Evolutionary conservation across 352 stramenopile genomes (phyloP).

Genomic region (Saprolegnia diclina): DNA sequence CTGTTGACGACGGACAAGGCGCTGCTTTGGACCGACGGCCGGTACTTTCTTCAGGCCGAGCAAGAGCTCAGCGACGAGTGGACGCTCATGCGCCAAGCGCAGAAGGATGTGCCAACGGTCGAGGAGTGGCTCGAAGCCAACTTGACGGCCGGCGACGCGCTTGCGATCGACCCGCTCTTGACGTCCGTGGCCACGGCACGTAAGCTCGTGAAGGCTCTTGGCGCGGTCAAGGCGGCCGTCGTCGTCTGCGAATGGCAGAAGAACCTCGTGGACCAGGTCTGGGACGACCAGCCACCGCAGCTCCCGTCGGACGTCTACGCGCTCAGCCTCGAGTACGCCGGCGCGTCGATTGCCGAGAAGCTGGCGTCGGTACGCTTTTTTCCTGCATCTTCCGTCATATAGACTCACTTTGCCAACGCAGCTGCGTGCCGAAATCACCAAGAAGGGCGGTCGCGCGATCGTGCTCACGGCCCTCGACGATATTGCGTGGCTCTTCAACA

Average conservation of each 20-base stretch:
- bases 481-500: constrained; percentile 97
- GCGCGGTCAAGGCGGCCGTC: constrained; percentile 63
- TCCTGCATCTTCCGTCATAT: not conserved
- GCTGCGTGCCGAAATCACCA: constrained; percentile 76
- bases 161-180: constrained; percentile 95
- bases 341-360: constrained; percentile 88
- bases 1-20: constrained; percentile 80
- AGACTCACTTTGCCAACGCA: constrained; percentile 12
- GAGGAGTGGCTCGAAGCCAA: constrained; percentile 73
- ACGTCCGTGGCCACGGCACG: constrained; percentile 83
- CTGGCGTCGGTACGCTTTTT: constrained; percentile 46
- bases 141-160: constrained; percentile 46
- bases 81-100: constrained; percentile 94
- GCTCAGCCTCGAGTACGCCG: constrained; percentile 90
- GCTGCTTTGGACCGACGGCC: constrained; percentile 97
- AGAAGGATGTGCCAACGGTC: constrained; percentile 88
- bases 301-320: constrained; percentile 84
- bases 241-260: constrained; percentile 63
- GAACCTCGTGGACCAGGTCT: constrained; percentile 96
- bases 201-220: constrained; percentile 57
- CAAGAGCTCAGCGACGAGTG: constrained; percentile 90
- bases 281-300: constrained; percentile 67
- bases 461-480: constrained; percentile 96
- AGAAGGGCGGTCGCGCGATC: constrained; percentile 88
- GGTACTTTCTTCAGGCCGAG: constrained; percentile 97